Evolutionary conservation across 1,284 basidiomycete genomes (phyloP).

Genomic region (Amylostereum areolatum): DNA sequence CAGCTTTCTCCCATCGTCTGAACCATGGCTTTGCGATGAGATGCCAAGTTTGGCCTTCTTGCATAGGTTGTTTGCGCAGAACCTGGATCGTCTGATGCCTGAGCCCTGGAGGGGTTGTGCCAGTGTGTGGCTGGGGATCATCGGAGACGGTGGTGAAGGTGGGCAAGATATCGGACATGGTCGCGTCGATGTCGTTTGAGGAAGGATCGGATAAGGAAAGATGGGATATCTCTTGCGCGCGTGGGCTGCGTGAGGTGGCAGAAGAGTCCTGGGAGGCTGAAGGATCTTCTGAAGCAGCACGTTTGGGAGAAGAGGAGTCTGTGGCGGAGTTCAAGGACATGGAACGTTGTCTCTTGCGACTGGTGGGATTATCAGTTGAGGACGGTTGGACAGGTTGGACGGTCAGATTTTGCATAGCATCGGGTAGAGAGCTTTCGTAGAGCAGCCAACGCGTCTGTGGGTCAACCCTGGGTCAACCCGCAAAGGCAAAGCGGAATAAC

Average conservation of each 20-base stretch:
- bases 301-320: slow-evolving; percentile 65
- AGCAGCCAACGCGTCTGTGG: no score
- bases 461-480: no score
- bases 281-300: slow-evolving; percentile 57
- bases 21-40: slow-evolving; percentile 70
- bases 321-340: slow-evolving; percentile 42
- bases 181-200: slow-evolving; percentile 48
- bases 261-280: slow-evolving; percentile 1
- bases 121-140: slow-evolving; percentile 17
- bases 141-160: slow-evolving; percentile 18
- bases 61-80: slow-evolving; percentile 43
- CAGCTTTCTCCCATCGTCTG: slow-evolving; percentile 67
- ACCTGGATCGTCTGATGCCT: slow-evolving; percentile 46
- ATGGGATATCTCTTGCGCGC: slow-evolving; percentile 37
- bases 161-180: slow-evolving; percentile 40
- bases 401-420: slow-evolving; percentile 10
- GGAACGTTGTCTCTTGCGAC: slow-evolving; percentile 44
- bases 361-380: slow-evolving; percentile 23
- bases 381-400: slow-evolving; percentile 22
- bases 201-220: slow-evolving; percentile 33
- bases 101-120: slow-evolving; percentile 27
- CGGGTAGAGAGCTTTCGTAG: not conserved
- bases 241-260: slow-evolving; percentile 29
- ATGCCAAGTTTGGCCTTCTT: slow-evolving; percentile 72
- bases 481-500: no score